Conservation (phyloP, 1,284 basidiomycete species). For the Neotropicomus parvogracilis region DNA sequence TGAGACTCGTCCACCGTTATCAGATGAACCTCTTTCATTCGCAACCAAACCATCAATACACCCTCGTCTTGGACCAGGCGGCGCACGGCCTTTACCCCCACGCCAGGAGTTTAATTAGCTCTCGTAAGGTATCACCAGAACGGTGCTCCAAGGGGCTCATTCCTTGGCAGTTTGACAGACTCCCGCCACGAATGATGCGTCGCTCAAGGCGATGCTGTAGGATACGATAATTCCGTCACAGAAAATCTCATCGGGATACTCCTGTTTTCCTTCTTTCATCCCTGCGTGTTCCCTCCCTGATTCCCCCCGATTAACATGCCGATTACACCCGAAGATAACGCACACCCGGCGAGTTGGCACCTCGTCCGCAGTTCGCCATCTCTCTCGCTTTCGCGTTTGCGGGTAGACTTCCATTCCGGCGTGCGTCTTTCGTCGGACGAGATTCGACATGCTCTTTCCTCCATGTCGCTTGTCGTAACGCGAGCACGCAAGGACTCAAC, state of each 20-base stretch:
- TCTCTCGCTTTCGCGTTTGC: no score
- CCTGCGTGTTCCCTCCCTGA: slow-evolving; percentile 9
- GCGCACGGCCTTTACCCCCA: neutral
- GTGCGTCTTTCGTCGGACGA: neutral
- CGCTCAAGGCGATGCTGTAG: slow-evolving; percentile 4
- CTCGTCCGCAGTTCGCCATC: neutral
- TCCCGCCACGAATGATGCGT: neutral
- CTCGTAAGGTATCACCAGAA: neutral
- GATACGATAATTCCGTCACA: neutral
- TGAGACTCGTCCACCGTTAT: slow-evolving; percentile 1
- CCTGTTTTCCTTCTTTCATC: neutral
- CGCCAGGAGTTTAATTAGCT: neutral
- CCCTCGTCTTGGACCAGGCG: neutral
- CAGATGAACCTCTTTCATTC: slow-evolving; percentile 2
- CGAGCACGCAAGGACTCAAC: neutral
- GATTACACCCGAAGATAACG: neutral
- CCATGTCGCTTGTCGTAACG: neutral
- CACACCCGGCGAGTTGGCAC: neutral
- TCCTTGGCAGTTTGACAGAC: neutral
- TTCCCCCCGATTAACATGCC: slow-evolving; percentile 13
- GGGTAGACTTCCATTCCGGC: slow-evolving; percentile 5
- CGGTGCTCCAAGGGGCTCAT: neutral
- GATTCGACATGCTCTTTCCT: neutral
- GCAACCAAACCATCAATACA: neutral
- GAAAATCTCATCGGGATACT: slow-evolving; percentile 8